Base-by-base conservation (phyloP, 805 yeast genomes). In the Ascoidea rubescens region DNA sequence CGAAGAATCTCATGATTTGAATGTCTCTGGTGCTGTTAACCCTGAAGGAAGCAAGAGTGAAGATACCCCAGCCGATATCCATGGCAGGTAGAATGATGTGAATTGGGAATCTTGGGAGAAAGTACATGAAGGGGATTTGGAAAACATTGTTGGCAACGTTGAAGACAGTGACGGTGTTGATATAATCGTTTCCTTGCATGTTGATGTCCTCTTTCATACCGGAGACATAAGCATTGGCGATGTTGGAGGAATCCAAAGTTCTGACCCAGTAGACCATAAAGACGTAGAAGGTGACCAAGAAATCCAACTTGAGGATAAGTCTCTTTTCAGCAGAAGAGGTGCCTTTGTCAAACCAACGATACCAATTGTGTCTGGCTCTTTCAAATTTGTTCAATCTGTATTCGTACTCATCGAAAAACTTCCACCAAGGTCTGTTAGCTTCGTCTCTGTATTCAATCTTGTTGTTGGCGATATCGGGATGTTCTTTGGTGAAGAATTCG, bases 261-360 rank as follows among this genome's bases (percentile, higher is more conserved):
- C 82, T 82, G 52, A 82, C 77, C 84, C 85, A 84, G 63, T 82
- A 82, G 1, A 79, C 79, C 53, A 79, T 64, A 62, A 80, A 74
- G 0, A 83, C 71, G 56, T 78, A 78, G 48, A 72, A 67, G n/a
- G 80, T 71, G 50, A 84, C 65, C 42, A 79, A 60, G 10, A 78
- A 55, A 58, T 82, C 88, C 37, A 82, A 61, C 60, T 82, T 82
- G 55, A 69, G 62, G 14, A 79, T 60, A 44, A 79, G 62, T 31
- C 64, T 67, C 49, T 72, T 70, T 53, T 70, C 71, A 1, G 71
- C 78, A 59, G 73, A 68, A 2, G 83, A 66, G 10, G 52, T 51
- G 16, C 52, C 50, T 46, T 53, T 51, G 12, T 44, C 55, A 45
- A 51, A 53, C 84, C 84, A 79, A 43, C 73, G 67, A 62, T 67